A percentile compares a stretch with the other conserved stretches of the same genome.
These are phyloP conservation scores for Wickerhamomyces kurtzmanii DNA, from an alignment of 805 yeast species.

Conservation along the genomic window DNA sequence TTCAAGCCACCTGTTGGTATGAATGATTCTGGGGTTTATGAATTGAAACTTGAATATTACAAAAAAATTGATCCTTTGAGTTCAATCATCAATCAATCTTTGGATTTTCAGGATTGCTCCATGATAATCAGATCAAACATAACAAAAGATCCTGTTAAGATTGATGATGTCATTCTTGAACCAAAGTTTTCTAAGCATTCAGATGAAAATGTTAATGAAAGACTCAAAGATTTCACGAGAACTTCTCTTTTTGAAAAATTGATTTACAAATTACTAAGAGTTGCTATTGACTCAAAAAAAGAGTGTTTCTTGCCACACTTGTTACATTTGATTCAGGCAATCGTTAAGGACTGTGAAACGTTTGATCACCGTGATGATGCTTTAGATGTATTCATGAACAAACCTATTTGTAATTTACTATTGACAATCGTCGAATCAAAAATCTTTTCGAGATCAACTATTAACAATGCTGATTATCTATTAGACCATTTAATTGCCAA, in stretches of 20 bases:
- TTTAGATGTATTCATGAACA: conserved; percentile 35
- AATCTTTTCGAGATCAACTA: conserved; percentile 35
- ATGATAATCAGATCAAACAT: conserved; percentile 34
- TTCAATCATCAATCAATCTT: conserved; percentile 30
- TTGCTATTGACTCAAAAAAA: conserved; percentile 37
- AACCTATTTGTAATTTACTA: conserved; percentile 49
- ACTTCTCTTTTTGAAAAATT: conserved; percentile 45
- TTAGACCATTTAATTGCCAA: conserved; percentile 39
- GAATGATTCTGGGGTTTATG: conserved; percentile 58
- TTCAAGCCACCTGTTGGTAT: conserved; percentile 60
- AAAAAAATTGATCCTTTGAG: conserved; percentile 50
- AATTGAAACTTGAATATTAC: conserved; percentile 37
- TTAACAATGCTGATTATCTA: conserved; percentile 46
- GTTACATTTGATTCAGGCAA: conserved; percentile 64
- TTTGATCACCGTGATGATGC: conserved; percentile 28
- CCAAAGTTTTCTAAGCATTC: conserved; percentile 28
- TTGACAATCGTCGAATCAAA: conserved; percentile 38
- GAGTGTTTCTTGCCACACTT: conserved; percentile 48
- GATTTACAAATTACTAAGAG: conserved; percentile 45
- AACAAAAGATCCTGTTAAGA: conserved; percentile 14
- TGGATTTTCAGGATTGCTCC: conserved; percentile 42
- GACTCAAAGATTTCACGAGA: conserved; percentile 43
- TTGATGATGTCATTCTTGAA: conserved; percentile 31
- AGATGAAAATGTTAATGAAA: conserved; percentile 23
- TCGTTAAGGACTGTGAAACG: conserved; percentile 39